These are phyloP conservation scores for Botrytis fabae DNA, from an alignment of 2,329 filamentous ascomycete genomes.

Conservation along the genomic window DNA sequence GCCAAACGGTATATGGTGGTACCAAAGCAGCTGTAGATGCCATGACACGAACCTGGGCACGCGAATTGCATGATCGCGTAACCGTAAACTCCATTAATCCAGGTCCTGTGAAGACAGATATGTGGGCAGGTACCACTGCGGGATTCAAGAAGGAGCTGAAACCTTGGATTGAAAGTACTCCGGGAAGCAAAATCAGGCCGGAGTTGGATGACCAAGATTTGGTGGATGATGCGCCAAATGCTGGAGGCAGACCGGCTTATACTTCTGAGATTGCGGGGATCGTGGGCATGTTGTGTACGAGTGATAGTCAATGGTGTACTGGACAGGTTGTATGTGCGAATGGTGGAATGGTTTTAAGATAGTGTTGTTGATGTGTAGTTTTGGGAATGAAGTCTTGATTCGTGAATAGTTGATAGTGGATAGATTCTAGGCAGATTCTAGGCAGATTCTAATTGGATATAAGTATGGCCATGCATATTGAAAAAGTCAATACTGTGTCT, in stretches of 20 bases:
- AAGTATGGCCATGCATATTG: not conserved
- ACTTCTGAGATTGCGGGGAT: slow-evolving; percentile 72
- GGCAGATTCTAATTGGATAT: not conserved
- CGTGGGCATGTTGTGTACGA: slow-evolving; percentile 72
- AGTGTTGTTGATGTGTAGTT: not conserved
- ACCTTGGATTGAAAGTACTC: slow-evolving; percentile 62
- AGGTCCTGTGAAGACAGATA: slow-evolving; percentile 65
- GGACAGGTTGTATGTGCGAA: slow-evolving; percentile 80
- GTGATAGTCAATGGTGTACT: slow-evolving; percentile 74
- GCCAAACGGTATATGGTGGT: slow-evolving; percentile 63
- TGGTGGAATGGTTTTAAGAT: slow-evolving; percentile 65
- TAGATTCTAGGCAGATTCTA: not conserved
- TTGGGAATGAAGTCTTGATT: not conserved
- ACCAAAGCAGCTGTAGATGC: slow-evolving; percentile 67
- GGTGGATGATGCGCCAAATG: slow-evolving; percentile 57
- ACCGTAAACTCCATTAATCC: slow-evolving; percentile 69
- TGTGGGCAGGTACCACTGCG: slow-evolving; percentile 59
- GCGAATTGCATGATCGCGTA: slow-evolving; percentile 60
- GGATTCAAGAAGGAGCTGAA: slow-evolving; percentile 60
- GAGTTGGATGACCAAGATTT: slow-evolving; percentile 62
- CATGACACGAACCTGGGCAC: slow-evolving; percentile 68
- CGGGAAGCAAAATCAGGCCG: slow-evolving; percentile 60
- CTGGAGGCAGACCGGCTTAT: slow-evolving; percentile 62
- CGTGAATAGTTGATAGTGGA: not conserved
- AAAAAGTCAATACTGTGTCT: not conserved